Conservation (phyloP, 371 early-diverging fungal genomes). For the Rhizopus stolonifer region DNA sequence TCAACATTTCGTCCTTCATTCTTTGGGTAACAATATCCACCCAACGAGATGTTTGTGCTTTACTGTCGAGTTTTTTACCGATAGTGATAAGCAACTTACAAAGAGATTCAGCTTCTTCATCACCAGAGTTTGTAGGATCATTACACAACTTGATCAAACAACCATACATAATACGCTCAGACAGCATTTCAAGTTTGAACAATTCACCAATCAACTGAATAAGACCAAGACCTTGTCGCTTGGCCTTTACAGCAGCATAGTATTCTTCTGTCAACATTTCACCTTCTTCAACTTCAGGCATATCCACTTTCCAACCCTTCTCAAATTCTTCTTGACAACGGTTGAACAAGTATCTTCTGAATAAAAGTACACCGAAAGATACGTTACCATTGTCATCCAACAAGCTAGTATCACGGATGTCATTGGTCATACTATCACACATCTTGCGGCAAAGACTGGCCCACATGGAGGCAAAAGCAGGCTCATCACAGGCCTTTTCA, state of each 20-base stretch:
- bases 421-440: slow-evolving; percentile 58
- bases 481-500: slow-evolving; percentile 95
- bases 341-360: slow-evolving; percentile 88
- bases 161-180: slow-evolving; percentile 89
- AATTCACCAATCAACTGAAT: slow-evolving; percentile 93
- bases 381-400: slow-evolving; percentile 50
- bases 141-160: slow-evolving; percentile 77
- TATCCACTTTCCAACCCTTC: slow-evolving; percentile 73
- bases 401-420: slow-evolving; percentile 54
- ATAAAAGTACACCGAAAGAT: slow-evolving; percentile 68
- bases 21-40: slow-evolving; percentile 79
- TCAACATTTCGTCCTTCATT: slow-evolving; percentile 64
- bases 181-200: slow-evolving; percentile 85
- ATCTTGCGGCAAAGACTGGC: slow-evolving; percentile 80
- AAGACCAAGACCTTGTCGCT: slow-evolving; percentile 92
- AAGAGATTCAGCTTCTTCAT: slow-evolving; percentile 92
- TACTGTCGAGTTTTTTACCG: slow-evolving; percentile 68
- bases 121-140: slow-evolving; percentile 77
- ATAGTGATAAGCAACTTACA: slow-evolving; percentile 87
- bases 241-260: slow-evolving; percentile 84
- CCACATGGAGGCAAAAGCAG: slow-evolving; percentile 87
- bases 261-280: slow-evolving; percentile 73
- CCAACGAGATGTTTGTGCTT: slow-evolving; percentile 34
- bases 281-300: slow-evolving; percentile 54
- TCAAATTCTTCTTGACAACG: slow-evolving; percentile 92